These are phyloP conservation scores for Metschnikowia borealis DNA, from an alignment of 805 yeast genomes.

Conservation along the genomic window DNA sequence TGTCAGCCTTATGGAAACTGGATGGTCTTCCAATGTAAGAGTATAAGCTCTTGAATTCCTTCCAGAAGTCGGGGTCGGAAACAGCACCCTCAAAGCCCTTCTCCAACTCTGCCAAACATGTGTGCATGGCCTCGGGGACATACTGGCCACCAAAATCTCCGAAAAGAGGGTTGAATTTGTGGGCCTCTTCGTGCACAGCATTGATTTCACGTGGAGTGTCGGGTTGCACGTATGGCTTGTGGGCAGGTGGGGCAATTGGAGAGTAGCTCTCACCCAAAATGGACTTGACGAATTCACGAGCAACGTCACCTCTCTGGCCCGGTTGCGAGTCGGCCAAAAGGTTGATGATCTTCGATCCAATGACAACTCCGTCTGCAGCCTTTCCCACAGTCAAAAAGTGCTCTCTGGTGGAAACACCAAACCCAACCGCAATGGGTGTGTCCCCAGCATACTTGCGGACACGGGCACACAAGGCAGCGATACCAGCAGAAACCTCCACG, in stretches of 20 bases:
- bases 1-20: conserved; percentile 82
- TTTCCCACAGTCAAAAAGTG: conserved; percentile 79
- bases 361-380: conserved; percentile 91
- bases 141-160: conserved; percentile 99
- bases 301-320: conserved; percentile 59
- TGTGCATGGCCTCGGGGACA: conserved; percentile 93
- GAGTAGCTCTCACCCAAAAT: conserved; percentile 58
- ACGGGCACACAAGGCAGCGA: conserved; percentile 64
- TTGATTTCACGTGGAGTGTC: conserved; percentile 27
- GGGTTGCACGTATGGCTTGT: conserved; percentile 16
- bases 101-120: conserved; percentile 88
- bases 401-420: conserved; percentile 92
- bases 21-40: conserved; percentile 97
- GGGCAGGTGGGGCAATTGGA: conserved; percentile 26
- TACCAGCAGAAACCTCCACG: conserved; percentile 56
- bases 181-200: conserved; percentile 49
- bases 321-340: conserved; percentile 59
- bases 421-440: conserved; percentile 82
- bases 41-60: conserved; percentile 78
- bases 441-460: conserved; percentile 73
- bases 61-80: conserved; percentile 92
- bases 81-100: conserved; percentile 81
- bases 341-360: conserved; percentile 82
- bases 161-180: conserved; percentile 70
- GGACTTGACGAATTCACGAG: conserved; percentile 61